A percentile compares a stretch with the other conserved stretches of the same genome.
Evolutionary conservation across 2,329 filamentous ascomycete species (phyloP).

Genomic region (Sclerotinia glacialis): DNA sequence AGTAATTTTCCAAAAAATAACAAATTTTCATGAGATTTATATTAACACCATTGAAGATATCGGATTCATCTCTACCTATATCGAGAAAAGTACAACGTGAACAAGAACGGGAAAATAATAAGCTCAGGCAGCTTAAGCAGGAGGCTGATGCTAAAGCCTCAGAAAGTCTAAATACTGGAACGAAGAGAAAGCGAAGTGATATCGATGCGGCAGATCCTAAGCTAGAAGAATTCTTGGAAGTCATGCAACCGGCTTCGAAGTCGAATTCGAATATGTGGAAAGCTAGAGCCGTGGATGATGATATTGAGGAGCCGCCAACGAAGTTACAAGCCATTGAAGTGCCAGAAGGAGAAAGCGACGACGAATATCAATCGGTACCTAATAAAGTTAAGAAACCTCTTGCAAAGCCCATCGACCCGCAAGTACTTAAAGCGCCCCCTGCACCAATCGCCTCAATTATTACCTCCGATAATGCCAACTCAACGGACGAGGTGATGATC

Average conservation of each 20-base stretch:
- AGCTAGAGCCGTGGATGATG: slow-evolving; percentile 48
- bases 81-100: slow-evolving; percentile 43
- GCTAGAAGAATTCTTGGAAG: slow-evolving; percentile 78
- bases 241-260: slow-evolving; percentile 70
- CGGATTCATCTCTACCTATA: slow-evolving; percentile 41
- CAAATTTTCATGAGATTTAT: neutral
- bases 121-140: slow-evolving; percentile 28
- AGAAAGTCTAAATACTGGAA: slow-evolving; percentile 41
- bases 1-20: slow-evolving; percentile 35
- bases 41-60: slow-evolving; percentile 32
- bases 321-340: slow-evolving; percentile 45
- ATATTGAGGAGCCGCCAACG: slow-evolving; percentile 42
- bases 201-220: slow-evolving; percentile 68
- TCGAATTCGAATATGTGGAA: slow-evolving; percentile 61
- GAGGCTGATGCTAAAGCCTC: slow-evolving; percentile 32
- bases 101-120: slow-evolving; percentile 36
- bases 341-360: slow-evolving; percentile 62
- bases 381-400: slow-evolving; percentile 46
- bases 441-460: slow-evolving; percentile 19
- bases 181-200: slow-evolving; percentile 66
- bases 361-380: slow-evolving; percentile 69
- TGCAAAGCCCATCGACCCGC: slow-evolving; percentile 20
- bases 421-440: slow-evolving; percentile 6
- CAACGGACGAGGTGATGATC: slow-evolving; percentile 20
- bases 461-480: slow-evolving; percentile 30